Evolutionary conservation across 2,329 filamentous ascomycete genomes (phyloP), one percentile per base, ranked within the genome.

Genomic region (Alternaria brassicicola): DNA sequence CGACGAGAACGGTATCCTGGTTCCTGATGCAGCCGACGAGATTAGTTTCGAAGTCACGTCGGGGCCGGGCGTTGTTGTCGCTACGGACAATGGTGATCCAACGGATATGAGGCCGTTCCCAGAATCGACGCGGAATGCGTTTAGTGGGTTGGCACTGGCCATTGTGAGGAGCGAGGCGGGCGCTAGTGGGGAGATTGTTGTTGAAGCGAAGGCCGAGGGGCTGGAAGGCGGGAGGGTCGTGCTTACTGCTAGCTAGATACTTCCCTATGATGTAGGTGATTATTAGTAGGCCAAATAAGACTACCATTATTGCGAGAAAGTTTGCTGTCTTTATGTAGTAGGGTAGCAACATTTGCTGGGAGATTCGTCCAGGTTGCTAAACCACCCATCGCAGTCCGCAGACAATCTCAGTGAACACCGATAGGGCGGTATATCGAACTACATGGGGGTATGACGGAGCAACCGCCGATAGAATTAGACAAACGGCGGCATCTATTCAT

Each of bases 41-140:
- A 75, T 85, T 38, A 78, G 73, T 0, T 85, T 85, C 59, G 76
- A 78, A 4, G 60, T 83, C 5, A 62, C 66, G 0, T 66, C 68
- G 1, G 82, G 80, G 0, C 57, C 63, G 3, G 84, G 79, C 0
- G 71, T 79, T 65, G 80, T 86, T 41, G 76, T 69, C 5, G 62
- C 59, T 21, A 70, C 68, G 3, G 68, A 70, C 25, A 70, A 71
- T 30, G 68, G 68, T 10, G 61, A 69, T 30, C 66, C 69, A 3
- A 67, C 68, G 3, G 71, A 73, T 45, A 56, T 68, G 30, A 66
- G 58, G 4, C 62, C 57, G 5, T 73, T 74, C 33, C 64, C 65
- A 3, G 67, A 63, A 12, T 35, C 36, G n/a, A 62, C 31, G 10
- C 52, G 70, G 9, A 73, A 71, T 28, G 70, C 66, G 0, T 73